These are phyloP conservation scores for Ophiostoma ips DNA, from an alignment of 2,329 filamentous ascomycete species.

Conservation along the genomic window DNA sequence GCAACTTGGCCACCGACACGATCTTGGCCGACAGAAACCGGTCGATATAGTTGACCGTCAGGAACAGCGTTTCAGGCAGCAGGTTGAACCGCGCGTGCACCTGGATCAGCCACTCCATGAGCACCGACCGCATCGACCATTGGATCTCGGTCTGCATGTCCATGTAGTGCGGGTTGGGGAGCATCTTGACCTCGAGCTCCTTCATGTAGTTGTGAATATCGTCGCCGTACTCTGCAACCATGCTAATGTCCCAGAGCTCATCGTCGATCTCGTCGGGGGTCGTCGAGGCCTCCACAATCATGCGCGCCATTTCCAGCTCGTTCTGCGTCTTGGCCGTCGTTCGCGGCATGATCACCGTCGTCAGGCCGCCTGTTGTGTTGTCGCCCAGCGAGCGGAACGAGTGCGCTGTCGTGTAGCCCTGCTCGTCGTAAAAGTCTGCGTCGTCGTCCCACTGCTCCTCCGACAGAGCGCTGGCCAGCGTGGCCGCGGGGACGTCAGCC, in stretches of 20 bases:
- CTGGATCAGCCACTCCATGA: slow-evolving; percentile 97
- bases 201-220: slow-evolving; percentile 93
- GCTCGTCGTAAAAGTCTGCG: slow-evolving; percentile 51
- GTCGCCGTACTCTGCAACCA: slow-evolving; percentile 93
- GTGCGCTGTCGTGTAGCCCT: slow-evolving; percentile 64
- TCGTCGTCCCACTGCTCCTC: slow-evolving; percentile 68
- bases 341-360: slow-evolving; percentile 55
- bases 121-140: slow-evolving; percentile 94
- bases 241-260: slow-evolving; percentile 84
- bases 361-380: slow-evolving; percentile 36
- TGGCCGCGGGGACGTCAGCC: slow-evolving; percentile 5
- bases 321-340: slow-evolving; percentile 53
- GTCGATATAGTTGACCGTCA: slow-evolving; percentile 93
- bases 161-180: slow-evolving; percentile 91
- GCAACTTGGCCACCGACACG: slow-evolving; percentile 85
- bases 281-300: slow-evolving; percentile 51
- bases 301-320: slow-evolving; percentile 55
- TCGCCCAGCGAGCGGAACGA: slow-evolving; percentile 62
- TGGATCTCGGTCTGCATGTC: slow-evolving; percentile 93
- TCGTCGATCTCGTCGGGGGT: slow-evolving; percentile 70
- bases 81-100: slow-evolving; percentile 86
- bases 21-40: slow-evolving; percentile 91
- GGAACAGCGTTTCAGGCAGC: slow-evolving; percentile 86
- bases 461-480: slow-evolving; percentile 14
- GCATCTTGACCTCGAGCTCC: slow-evolving; percentile 54